These are phyloP conservation scores for Pyrenochaeta sp. DNA, from an alignment of 2,329 filamentous ascomycete species.

Conservation along the genomic window DNA sequence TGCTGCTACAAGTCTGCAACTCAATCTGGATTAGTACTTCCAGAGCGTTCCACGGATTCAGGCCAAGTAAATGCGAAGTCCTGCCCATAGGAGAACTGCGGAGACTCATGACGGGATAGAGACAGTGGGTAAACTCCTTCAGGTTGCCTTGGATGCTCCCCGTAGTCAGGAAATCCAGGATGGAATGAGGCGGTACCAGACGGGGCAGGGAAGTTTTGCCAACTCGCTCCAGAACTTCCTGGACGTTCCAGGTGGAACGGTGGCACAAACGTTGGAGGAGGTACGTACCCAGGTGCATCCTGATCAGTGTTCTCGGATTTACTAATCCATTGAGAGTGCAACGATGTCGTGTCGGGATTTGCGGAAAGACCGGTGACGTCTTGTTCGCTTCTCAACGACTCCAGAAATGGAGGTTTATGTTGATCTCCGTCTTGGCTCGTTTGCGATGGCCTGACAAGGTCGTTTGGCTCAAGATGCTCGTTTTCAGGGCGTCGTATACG, in stretches of 20 bases:
- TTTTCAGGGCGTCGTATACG: not conserved
- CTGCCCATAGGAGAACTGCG: not conserved
- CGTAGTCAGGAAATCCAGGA: not conserved
- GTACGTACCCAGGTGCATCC: conserved; percentile 9
- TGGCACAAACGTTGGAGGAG: too few relatives aligned
- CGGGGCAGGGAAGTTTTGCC: not conserved
- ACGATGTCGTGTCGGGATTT: not conserved
- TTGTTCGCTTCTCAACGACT: not conserved
- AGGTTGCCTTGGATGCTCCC: not conserved
- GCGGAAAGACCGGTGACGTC: not conserved
- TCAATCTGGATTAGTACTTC: not conserved
- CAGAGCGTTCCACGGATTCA: too few relatives aligned
- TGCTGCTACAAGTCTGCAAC: not conserved
- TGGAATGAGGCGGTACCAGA: not conserved
- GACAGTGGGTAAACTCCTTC: not conserved
- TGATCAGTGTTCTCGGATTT: not conserved
- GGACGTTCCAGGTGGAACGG: not conserved
- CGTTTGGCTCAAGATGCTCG: too few relatives aligned
- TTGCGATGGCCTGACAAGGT: too few relatives aligned
- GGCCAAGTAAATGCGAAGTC: too few relatives aligned
- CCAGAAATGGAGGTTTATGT: not conserved
- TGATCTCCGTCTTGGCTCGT: too few relatives aligned
- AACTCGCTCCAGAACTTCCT: not conserved
- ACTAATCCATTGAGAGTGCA: not conserved
- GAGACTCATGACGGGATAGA: not conserved